Conservation (phyloP, 75 land plant genomes). For the Larix kaempferi region DNA sequence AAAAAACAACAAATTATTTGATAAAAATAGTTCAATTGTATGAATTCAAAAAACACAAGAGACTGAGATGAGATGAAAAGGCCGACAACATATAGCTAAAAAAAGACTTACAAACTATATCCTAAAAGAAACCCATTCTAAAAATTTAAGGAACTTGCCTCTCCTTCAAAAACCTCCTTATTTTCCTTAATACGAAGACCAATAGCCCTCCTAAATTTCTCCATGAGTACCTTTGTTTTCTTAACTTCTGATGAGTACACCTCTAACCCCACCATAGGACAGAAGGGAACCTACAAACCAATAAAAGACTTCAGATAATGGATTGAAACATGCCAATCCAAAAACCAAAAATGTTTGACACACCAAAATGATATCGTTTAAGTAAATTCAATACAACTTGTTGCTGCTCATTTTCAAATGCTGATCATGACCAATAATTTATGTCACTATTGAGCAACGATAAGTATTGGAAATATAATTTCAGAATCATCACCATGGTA, state of each 20-base stretch:
- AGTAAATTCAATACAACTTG: not conserved
- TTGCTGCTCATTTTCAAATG: not conserved
- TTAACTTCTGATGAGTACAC: slow-evolving; percentile 97
- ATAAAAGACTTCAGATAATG: not conserved
- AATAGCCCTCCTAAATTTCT: slow-evolving; percentile 92
- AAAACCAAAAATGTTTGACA: not conserved
- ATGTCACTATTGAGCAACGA: not conserved
- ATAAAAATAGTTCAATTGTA: not conserved
- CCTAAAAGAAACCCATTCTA: no score
- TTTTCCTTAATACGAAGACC: slow-evolving; percentile 96
- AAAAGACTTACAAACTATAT: no score
- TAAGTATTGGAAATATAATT: not conserved
- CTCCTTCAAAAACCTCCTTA: slow-evolving; percentile 99
- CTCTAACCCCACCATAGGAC: slow-evolving; percentile 99
- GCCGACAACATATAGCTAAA: no score
- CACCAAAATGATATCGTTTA: not conserved
- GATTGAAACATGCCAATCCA: not conserved
- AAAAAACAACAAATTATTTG: not conserved
- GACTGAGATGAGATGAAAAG: no score
- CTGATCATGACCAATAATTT: not conserved
- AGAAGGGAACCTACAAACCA: slow-evolving; percentile 81
- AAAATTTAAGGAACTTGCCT: slow-evolving; percentile 43
- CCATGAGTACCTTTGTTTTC: slow-evolving; percentile 98
- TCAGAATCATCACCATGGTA: not conserved
- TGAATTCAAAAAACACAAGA: no score